Conservation (phyloP, 306 rosid genomes). For the Castanopsis chinensis region DNA sequence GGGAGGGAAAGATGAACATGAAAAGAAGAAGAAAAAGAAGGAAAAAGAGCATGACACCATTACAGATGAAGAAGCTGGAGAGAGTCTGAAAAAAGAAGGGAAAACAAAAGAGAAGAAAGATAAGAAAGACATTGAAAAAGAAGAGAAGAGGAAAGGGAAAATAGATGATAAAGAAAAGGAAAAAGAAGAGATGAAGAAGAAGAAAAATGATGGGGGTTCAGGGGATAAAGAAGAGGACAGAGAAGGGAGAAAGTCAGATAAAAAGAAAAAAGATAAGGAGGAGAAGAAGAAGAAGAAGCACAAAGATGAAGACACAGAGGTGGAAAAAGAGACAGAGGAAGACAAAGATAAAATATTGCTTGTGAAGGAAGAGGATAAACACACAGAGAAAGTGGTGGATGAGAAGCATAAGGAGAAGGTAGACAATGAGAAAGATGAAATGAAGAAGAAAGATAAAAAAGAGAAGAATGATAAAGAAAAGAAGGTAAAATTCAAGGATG, state of each 20-base stretch:
- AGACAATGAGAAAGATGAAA: background rate
- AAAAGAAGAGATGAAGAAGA: background rate
- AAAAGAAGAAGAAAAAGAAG: background rate
- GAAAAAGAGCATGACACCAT: background rate
- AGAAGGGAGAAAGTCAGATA: background rate
- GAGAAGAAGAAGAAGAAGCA: background rate
- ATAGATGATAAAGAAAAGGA: background rate
- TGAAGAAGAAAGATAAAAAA: background rate
- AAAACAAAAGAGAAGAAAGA: constrained; percentile 12
- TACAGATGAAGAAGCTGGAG: constrained; percentile 10
- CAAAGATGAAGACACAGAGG: background rate
- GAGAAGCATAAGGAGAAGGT: background rate
- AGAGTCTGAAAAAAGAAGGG: constrained; percentile 10
- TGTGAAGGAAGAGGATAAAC: background rate
- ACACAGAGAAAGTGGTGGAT: background rate
- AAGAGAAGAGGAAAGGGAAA: background rate
- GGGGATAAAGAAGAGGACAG: constrained; percentile 1
- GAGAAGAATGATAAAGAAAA: too few relatives aligned
- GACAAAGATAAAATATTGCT: background rate
- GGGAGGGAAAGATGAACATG: too few relatives aligned
- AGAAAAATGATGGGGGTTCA: constrained; percentile 8
- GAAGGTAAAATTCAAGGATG: too few relatives aligned
- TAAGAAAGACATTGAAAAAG: constrained; percentile 6
- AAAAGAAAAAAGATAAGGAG: background rate
- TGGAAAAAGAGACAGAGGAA: background rate